phyloP scores from a whole-genome alignment of 805 yeast genomes.

The Schwanniomyces yamadae region DNA sequence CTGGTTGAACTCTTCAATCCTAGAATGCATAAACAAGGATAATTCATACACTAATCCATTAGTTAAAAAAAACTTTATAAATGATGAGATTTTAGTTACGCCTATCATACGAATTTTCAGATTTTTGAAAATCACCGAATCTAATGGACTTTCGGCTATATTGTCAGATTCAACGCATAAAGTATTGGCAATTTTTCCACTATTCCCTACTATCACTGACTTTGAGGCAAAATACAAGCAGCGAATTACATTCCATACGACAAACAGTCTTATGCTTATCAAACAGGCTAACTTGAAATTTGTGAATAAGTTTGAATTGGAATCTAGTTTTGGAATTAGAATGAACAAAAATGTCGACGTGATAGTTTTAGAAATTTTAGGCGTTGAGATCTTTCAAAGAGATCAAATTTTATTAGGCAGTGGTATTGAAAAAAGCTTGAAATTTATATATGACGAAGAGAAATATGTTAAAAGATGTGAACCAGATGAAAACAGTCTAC shows the following conservation, averaged over 20 bases:
- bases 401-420: slow-evolving; percentile 25
- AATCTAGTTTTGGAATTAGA: slow-evolving; percentile 9
- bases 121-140: slow-evolving; percentile 21
- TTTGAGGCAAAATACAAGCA: slow-evolving; percentile 32
- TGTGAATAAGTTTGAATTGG: slow-evolving; percentile 12
- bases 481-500: no score
- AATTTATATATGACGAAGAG: slow-evolving; percentile 24
- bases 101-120: slow-evolving; percentile 29
- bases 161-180: slow-evolving; percentile 32
- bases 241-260: slow-evolving; percentile 33
- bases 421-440: slow-evolving; percentile 18
- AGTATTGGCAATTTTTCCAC: slow-evolving; percentile 30
- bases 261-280: slow-evolving; percentile 25
- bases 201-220: slow-evolving; percentile 20
- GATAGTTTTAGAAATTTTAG: slow-evolving; percentile 27
- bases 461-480: slow-evolving; percentile 11
- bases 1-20: slow-evolving; percentile 21
- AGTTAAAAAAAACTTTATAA: slow-evolving; percentile 17
- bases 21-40: slow-evolving; percentile 5
- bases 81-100: slow-evolving; percentile 9
- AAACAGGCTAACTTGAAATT: slow-evolving; percentile 28
- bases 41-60: slow-evolving; percentile 10
- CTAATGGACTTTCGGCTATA: slow-evolving; percentile 26
- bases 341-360: slow-evolving; percentile 14
- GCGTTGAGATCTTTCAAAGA: slow-evolving; percentile 30